A percentile compares a stretch with the other conserved stretches of the same genome.
These are phyloP conservation scores for Pulveroboletus sp. DNA, from an alignment of 768 basidiomycete species.

Conservation along the genomic window DNA sequence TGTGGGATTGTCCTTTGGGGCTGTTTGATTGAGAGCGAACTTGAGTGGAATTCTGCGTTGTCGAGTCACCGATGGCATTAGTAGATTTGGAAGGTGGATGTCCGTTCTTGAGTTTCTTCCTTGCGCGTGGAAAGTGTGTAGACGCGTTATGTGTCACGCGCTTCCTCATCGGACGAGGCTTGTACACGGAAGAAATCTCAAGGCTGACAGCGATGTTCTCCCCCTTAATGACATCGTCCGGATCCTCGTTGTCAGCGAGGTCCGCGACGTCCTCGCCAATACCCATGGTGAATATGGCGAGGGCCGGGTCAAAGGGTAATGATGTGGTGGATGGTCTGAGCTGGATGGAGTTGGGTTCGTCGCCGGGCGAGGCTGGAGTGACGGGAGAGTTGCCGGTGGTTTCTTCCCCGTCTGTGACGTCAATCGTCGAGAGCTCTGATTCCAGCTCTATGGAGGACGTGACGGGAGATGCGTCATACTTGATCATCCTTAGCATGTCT, in stretches of 20 bases:
- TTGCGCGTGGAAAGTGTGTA: constrained; percentile 12
- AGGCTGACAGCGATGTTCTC: constrained; percentile 50
- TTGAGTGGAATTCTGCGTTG: neutral
- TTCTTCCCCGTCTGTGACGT: constrained; percentile 39
- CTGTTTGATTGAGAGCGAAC: constrained; percentile 9
- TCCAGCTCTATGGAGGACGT: constrained; percentile 38
- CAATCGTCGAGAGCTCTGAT: constrained; percentile 35
- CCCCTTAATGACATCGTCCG: no score
- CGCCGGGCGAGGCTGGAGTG: constrained; percentile 4
- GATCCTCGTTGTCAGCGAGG: no score
- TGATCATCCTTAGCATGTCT: constrained; percentile 23
- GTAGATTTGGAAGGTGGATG: constrained; percentile 6
- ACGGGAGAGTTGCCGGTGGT: constrained; percentile 6
- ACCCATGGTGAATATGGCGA: constrained; percentile 47
- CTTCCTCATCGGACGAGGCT: constrained; percentile 62
- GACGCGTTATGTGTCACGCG: constrained; percentile 32
- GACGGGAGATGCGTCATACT: constrained; percentile 31
- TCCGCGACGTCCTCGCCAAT: constrained; percentile 9
- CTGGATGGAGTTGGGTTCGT: neutral
- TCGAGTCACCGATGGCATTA: neutral
- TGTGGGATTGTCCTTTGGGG: constrained; percentile 36
- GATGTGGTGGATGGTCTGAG: neutral
- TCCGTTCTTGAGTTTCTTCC: constrained; percentile 30
- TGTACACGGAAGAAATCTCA: constrained; percentile 69
- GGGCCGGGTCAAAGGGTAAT: constrained; percentile 29